Evolutionary conservation across 2,329 filamentous ascomycete species (phyloP).

Genomic region (Aspergillus flavus): DNA sequence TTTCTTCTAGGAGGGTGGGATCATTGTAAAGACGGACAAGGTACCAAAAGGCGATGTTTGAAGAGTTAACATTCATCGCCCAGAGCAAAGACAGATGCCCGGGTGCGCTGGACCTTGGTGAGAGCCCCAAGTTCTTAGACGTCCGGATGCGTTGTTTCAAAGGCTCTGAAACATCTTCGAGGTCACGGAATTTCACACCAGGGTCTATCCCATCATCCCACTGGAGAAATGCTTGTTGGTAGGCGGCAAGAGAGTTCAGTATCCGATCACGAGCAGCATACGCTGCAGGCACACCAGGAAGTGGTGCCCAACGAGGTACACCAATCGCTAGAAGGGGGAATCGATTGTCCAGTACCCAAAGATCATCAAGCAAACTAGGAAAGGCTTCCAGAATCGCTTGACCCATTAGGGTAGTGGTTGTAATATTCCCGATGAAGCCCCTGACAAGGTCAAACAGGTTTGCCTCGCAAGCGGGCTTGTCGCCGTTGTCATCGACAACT

Average conservation of each 20-base stretch:
- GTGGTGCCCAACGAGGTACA: conserved; percentile 58
- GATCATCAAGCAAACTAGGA: conserved; percentile 55
- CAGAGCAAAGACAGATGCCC: conserved; percentile 56
- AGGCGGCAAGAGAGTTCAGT: conserved; percentile 42
- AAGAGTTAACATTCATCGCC: conserved; percentile 58
- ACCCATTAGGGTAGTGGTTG: conserved; percentile 55
- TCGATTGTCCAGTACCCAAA: conserved; percentile 58
- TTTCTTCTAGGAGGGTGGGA: conserved; percentile 42
- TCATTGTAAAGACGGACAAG: conserved; percentile 50
- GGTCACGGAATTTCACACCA: conserved; percentile 48
- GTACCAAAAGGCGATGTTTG: conserved; percentile 56
- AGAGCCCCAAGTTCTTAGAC: conserved; percentile 42
- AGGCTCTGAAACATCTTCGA: conserved; percentile 52
- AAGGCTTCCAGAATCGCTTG: conserved; percentile 55
- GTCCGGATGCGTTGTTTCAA: conserved; percentile 46
- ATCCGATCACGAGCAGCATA: conserved; percentile 50
- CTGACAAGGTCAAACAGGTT: conserved; percentile 56
- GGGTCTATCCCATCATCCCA: conserved; percentile 47
- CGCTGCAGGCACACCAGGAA: conserved; percentile 53
- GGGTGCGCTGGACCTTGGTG: conserved; percentile 40
- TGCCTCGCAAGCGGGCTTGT: conserved; percentile 52
- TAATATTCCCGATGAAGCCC: conserved; percentile 58
- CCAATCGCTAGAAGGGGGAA: conserved; percentile 59
- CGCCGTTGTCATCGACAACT: conserved; percentile 46
- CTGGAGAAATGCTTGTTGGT: conserved; percentile 47